Evolutionary conservation across 1,139 yeast species (phyloP), one percentile per base, ranked within the genome.

Genomic region (Saccharomycopsis hybrid): DNA sequence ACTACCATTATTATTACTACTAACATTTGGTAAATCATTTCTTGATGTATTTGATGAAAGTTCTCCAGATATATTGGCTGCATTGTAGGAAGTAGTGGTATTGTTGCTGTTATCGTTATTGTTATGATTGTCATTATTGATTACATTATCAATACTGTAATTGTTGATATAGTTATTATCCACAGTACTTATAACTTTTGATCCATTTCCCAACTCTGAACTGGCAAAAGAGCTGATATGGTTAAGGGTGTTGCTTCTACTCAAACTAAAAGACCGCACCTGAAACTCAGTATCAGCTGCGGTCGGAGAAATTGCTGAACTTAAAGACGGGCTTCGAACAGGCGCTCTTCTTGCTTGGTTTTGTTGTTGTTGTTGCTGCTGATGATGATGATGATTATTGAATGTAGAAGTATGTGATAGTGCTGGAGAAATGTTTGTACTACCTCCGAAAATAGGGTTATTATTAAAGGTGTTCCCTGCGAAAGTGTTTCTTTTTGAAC

Each of bases 251-350:
- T 36, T 44, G 24, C 47, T 44, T 25, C 51, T 33, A 37, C 52
- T 51, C 35, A 52, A 43, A 33, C 54, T 47, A 41, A 52, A 52
- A 5, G 50, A 40, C 43, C 54, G 29, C 5, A 46, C 46, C 4
- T 49, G 47, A 27, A 52, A 46, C 18, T 49, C 51, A 5, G 41
- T 5, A 2, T 36, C 38, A n/a, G n/a, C n/a, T 8, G 41, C 28
- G n/a, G 27, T 28, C 5, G 50, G 53, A 5, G 48, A 47, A 4
- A 39, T 35, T 4, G 43, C 30, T n/a, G 50, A 41, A n/a, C n/a
- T n/a, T n/a, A n/a, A n/a, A n/a, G n/a, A n/a, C n/a, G n/a, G n/a
- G n/a, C n/a, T n/a, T n/a, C n/a, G n/a, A n/a, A n/a, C n/a, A n/a
- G n/a, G n/a, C n/a, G n/a, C n/a, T n/a, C n/a, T n/a, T n/a, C n/a